phyloP scores from a whole-genome alignment of 129 eudicot genomes.

The Rutidosis leptorrhynchoides region DNA sequence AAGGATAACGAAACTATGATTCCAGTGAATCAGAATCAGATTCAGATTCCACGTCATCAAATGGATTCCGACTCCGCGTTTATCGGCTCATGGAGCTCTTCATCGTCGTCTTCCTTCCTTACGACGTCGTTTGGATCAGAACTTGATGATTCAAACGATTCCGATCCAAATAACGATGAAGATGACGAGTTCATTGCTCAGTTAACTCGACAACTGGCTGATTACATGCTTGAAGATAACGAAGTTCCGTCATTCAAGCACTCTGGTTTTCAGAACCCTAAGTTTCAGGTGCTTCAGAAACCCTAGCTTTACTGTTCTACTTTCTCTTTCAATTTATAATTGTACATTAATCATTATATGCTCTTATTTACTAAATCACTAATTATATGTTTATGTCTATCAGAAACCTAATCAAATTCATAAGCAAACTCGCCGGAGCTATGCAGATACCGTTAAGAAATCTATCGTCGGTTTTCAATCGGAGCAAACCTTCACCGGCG shows the following conservation, averaged over 20 bases:
- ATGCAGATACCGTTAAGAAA: slow-evolving; percentile 39
- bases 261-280: slow-evolving; percentile 20
- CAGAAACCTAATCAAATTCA: slow-evolving; percentile 16
- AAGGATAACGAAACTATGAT: slow-evolving; percentile 22
- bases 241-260: neutral
- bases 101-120: slow-evolving; percentile 50
- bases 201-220: slow-evolving; percentile 75
- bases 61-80: slow-evolving; percentile 40
- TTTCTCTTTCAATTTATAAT: neutral
- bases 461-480: slow-evolving; percentile 21
- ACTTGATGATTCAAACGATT: slow-evolving; percentile 48
- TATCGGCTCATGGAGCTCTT: slow-evolving; percentile 40
- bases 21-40: slow-evolving; percentile 15
- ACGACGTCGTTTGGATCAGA: slow-evolving; percentile 57
- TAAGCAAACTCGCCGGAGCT: slow-evolving; percentile 35
- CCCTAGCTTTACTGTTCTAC: neutral
- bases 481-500: slow-evolving; percentile 6
- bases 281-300: slow-evolving; percentile 37
- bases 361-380: neutral
- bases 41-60: neutral
- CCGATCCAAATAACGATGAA: slow-evolving; percentile 41
- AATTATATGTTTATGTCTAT: slow-evolving; percentile 1
- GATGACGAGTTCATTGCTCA: slow-evolving; percentile 64
- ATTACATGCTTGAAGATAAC: slow-evolving; percentile 54
- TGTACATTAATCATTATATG: neutral